A percentile compares a stretch with the other conserved stretches of the same genome.
Conservation (phyloP, 2,329 filamentous ascomycete species). For the Aspergillus ochraceoroseus region DNA sequence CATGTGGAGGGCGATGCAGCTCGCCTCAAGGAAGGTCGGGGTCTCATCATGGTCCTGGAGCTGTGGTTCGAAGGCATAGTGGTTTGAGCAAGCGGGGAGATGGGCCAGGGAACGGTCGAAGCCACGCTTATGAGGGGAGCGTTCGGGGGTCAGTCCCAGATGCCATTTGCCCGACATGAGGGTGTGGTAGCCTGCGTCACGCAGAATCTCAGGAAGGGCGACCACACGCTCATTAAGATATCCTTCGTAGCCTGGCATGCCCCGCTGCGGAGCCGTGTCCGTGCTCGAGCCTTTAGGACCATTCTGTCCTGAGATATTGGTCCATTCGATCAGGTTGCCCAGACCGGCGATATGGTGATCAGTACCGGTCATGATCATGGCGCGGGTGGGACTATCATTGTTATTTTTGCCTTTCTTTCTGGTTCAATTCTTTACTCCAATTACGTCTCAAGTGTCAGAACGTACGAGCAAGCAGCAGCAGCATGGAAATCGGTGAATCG, state of each 20-base stretch:
- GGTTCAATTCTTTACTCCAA: too few relatives aligned
- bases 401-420: neutral
- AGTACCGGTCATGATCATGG: constrained; percentile 63
- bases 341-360: constrained; percentile 54
- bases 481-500: constrained; percentile 63
- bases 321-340: constrained; percentile 57
- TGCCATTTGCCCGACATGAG: constrained; percentile 62
- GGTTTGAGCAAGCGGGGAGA: constrained; percentile 57
- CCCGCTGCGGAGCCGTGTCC: constrained; percentile 52
- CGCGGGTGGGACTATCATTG: constrained; percentile 49
- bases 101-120: constrained; percentile 58
- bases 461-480: constrained; percentile 57
- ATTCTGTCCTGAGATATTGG: constrained; percentile 51
- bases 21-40: constrained; percentile 40
- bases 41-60: constrained; percentile 40
- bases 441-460: constrained; percentile 1
- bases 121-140: constrained; percentile 52
- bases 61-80: constrained; percentile 52
- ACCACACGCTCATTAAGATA: constrained; percentile 59
- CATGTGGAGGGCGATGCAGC: constrained; percentile 45
- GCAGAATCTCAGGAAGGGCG: constrained; percentile 55
- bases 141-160: constrained; percentile 55
- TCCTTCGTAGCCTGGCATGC: constrained; percentile 59
- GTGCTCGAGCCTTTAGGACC: constrained; percentile 50
- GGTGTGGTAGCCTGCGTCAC: constrained; percentile 56